A percentile compares a stretch with the other conserved stretches of the same genome.
phyloP scores from a whole-genome alignment of 2,329 filamentous ascomycete species.

The Ophidiomyces ophidiicola region DNA sequence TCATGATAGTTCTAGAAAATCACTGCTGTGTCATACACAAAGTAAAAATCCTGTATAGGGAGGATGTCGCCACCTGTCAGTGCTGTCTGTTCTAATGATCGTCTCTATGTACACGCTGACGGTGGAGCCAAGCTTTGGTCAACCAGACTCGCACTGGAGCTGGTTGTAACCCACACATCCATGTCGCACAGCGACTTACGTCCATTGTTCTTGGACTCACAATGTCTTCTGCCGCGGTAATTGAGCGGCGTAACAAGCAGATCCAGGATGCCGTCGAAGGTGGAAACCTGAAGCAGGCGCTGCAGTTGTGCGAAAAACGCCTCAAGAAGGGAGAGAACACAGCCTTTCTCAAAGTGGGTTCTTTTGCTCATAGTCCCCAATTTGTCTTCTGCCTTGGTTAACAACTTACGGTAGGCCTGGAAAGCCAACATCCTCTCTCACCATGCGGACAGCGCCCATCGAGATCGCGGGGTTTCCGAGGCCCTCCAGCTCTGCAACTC shows the following conservation, averaged over 20 bases:
- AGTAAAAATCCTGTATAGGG: too few relatives aligned
- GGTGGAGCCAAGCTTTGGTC: background rate
- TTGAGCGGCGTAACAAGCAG: conserved; percentile 37
- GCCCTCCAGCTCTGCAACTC: conserved; percentile 33
- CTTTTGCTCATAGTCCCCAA: background rate
- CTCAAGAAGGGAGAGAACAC: conserved; percentile 44
- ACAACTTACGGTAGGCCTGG: conserved; percentile 27
- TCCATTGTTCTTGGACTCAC: conserved; percentile 1
- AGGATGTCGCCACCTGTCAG: too few relatives aligned
- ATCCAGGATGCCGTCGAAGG: conserved; percentile 39
- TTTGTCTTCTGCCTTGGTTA: background rate
- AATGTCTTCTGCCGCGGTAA: conserved; percentile 31
- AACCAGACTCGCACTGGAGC: background rate
- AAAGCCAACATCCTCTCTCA: conserved; percentile 33
- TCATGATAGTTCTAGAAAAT: too few relatives aligned
- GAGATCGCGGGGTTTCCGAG: conserved; percentile 33
- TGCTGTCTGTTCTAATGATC: too few relatives aligned
- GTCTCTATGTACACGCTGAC: too few relatives aligned
- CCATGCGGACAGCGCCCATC: conserved; percentile 32
- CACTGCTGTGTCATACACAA: too few relatives aligned
- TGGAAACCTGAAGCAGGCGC: conserved; percentile 38
- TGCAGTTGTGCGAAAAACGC: conserved; percentile 40
- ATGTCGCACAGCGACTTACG: conserved; percentile 1
- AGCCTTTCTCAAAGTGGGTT: conserved; percentile 29
- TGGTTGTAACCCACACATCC: background rate